Conservation (phyloP, 148 eudicot species). For the Chenopodium album region DNA sequence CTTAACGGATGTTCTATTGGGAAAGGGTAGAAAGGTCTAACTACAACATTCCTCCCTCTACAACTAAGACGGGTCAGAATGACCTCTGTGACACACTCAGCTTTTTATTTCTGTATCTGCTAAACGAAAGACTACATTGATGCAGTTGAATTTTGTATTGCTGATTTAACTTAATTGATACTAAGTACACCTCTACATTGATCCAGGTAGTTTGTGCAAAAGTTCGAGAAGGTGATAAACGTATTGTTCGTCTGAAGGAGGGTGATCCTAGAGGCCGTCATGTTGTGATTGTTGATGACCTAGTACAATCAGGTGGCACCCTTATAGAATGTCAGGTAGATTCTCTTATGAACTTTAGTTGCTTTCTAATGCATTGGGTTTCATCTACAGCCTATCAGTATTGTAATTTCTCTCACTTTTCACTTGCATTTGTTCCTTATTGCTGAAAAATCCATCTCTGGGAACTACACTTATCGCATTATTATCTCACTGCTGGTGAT, state of each 20-base stretch:
- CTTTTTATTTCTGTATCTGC: background rate
- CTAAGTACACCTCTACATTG: conserved; percentile 1
- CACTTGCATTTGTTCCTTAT: background rate
- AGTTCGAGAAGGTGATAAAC: conserved; percentile 96
- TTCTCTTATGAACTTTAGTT: conserved; percentile 7
- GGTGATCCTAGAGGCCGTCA: conserved; percentile 96
- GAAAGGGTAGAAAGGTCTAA: background rate
- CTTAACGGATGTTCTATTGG: background rate
- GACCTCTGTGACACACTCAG: background rate
- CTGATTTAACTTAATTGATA: background rate
- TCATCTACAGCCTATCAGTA: background rate
- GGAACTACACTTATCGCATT: background rate
- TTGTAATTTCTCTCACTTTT: background rate
- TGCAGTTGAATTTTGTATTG: background rate
- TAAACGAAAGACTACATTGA: background rate
- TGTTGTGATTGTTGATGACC: conserved; percentile 98
- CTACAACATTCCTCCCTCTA: background rate
- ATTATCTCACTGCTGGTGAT: background rate
- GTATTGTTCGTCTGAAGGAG: conserved; percentile 92
- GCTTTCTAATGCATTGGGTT: background rate
- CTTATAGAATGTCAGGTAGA: conserved; percentile 91
- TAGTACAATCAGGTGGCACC: conserved; percentile 98
- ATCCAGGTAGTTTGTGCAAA: conserved; percentile 81
- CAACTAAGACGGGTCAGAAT: background rate
- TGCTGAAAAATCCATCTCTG: background rate